phyloP scores from a whole-genome alignment of 176 grass and related monocot genomes.

The Bothriochloa decipiens region DNA sequence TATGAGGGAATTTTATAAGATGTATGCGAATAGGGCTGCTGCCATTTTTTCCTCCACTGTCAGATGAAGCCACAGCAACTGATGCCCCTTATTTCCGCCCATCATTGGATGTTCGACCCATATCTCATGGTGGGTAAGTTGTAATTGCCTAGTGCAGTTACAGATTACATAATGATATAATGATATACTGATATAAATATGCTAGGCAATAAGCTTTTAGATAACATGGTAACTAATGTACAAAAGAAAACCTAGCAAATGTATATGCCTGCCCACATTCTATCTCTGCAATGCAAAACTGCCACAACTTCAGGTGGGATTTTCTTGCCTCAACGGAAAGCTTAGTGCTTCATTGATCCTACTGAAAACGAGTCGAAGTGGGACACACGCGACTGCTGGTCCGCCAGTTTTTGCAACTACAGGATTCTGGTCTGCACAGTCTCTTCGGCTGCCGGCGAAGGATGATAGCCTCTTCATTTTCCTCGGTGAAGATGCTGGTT shows the following conservation, averaged over 20 bases:
- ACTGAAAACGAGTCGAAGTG: conserved; percentile 95
- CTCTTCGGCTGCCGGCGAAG: conserved; percentile 63
- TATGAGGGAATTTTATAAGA: background rate
- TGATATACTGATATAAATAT: conserved; percentile 45
- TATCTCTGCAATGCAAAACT: conserved; percentile 6
- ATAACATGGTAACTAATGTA: conserved; percentile 51
- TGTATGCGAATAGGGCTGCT: background rate
- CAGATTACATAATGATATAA: conserved; percentile 47
- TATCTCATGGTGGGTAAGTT: conserved; percentile 31
- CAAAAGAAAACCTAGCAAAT: conserved; percentile 45
- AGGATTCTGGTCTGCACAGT: conserved; percentile 52
- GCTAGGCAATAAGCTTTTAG: conserved; percentile 33
- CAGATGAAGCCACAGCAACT: conserved; percentile 19
- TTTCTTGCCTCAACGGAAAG: conserved; percentile 64
- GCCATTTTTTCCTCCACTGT: conserved; percentile 13
- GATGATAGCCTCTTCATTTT: conserved; percentile 98
- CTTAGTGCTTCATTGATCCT: conserved; percentile 92
- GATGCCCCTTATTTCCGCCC: conserved; percentile 49
- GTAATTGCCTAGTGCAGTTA: conserved; percentile 38
- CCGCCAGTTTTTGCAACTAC: conserved; percentile 61
- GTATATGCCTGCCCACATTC: conserved; percentile 29
- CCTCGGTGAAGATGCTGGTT: conserved; percentile 73
- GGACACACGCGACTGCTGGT: conserved; percentile 73
- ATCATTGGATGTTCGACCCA: conserved; percentile 10
- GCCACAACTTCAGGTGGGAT: conserved; percentile 47